phyloP scores from a whole-genome alignment of 2,329 filamentous ascomycete species.

The Xylariaceae sp. region DNA sequence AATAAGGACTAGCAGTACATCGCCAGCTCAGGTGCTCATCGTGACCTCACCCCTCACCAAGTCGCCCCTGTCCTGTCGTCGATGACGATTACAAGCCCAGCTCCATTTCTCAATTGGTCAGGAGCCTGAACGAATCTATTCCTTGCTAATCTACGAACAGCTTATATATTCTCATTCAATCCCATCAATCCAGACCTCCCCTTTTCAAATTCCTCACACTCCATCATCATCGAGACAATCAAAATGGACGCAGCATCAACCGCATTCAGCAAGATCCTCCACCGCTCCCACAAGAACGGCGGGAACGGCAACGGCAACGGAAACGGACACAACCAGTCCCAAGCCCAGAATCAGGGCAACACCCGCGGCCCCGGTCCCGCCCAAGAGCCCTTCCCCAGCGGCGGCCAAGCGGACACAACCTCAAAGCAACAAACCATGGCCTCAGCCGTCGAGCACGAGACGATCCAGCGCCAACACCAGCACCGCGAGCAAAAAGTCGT shows the following conservation, averaged over 20 bases:
- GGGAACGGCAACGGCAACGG: background rate
- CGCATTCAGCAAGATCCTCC: conserved; percentile 13
- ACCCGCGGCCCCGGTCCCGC: background rate
- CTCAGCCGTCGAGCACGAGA: conserved; percentile 16
- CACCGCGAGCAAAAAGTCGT: conserved; percentile 14
- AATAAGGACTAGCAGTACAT: background rate
- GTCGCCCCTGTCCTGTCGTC: background rate
- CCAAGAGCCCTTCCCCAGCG: background rate
- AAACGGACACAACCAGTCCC: background rate
- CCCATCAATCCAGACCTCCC: background rate
- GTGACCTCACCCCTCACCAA: background rate
- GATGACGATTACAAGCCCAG: background rate
- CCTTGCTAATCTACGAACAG: background rate
- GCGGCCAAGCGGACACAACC: background rate
- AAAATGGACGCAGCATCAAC: conserved; percentile 16
- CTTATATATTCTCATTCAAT: background rate
- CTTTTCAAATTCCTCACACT: background rate
- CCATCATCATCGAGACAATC: background rate
- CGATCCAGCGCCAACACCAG: conserved; percentile 10
- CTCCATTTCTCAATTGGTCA: background rate
- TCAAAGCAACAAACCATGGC: conserved; percentile 5
- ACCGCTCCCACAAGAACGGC: background rate
- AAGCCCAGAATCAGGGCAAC: background rate
- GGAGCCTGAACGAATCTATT: too few relatives aligned
- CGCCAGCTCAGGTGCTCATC: background rate